Base-by-base conservation (phyloP, 768 basidiomycete species). In the Naganishia onofrii region DNA sequence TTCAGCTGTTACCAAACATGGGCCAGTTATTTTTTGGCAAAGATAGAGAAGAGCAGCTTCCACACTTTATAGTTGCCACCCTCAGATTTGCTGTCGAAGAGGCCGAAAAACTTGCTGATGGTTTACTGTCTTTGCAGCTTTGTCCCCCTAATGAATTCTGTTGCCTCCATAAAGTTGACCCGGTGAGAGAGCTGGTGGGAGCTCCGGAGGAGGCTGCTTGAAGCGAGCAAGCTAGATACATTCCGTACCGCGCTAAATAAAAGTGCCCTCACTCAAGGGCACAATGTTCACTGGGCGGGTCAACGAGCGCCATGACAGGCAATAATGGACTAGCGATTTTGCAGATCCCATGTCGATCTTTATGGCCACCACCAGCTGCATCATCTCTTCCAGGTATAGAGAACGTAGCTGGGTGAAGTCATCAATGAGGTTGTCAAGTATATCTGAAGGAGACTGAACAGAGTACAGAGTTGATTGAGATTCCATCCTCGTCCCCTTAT, bases 401-500 rank as follows among this genome's bases (percentile, higher is more conserved):
- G 48, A 12, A 8, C 15, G 42, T 8, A 10, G 42, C 42, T 42
- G 2, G 9, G 15, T 10, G 13, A 17, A 42, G 42, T 10, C 42
- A 15, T 42, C 48, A n/a, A n/a, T 7, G 23, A 51, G 48, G 48
- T 26, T 26, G 48, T n/a, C 48, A 51, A 12, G 48, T 51, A n/a
- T 51, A 21, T 26, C 48, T 21, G 48, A 51, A 3, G 15, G 6
- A n/a, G 3, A 51, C 34, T n/a, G n/a, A 1, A 51, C n/a, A 46
- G 48, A 1, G 48, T 51, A 23, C 2, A 26, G 48, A 23, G 57
- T 58, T 58, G 57, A 38, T 17, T 38, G 32, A 58, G 9, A 34
- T 36, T 58, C 57, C 57, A 58, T 36, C 36, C 57, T 34, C 57
- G 38, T 36, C 36, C 57, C 57, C 57, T 34, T 58, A 4, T 12